Base-by-base conservation (phyloP, 2,329 filamentous ascomycete genomes). In the Alternaria sp. region DNA sequence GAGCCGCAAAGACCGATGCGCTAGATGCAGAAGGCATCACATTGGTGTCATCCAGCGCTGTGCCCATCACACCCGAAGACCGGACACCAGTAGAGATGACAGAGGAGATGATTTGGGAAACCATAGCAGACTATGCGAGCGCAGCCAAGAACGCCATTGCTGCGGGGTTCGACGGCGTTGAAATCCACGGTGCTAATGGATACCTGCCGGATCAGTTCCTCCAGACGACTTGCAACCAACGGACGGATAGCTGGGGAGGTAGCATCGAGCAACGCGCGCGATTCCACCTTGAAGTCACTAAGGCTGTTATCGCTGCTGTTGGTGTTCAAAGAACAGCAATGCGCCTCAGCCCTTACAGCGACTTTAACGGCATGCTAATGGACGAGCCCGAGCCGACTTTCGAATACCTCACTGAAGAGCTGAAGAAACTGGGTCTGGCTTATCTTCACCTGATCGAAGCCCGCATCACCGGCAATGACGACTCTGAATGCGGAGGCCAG, bases 191-290 rank as follows among this genome's bases (percentile, higher is more conserved):
- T 30, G 88, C 88, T 1, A 89, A 91, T 67, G 89, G 90, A 4
- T 93, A 92, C 71, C 82, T 93, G 2, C 76, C 91, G 9, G 85
- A 86, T 60, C 85, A 90, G 68, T 93, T 93, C 76, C 80, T 91
- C 13, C 89, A 87, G 66, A 84, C 85, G 61, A 82, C 78, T 7
- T 79, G 80, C 66, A 89, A 90, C 76, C 79, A 81, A 44, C 81
- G 87, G 3, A 85, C 73, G 0, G 84, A 86, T 63, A 65, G 62
- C 1, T 85, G 82, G 72, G 84, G 84, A 6, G 83, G 83, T 1
- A 81, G 76, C 52, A 73, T 85, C 8, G 82, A 83, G 78, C 84
- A 86, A 66, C 80, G 87, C 62, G 69, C 82, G 53, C 75, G 85
- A 17, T 84, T 89, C 63, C 80, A 77, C 0, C 55, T 88, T 8